Percentiles rank a stretch among this genome's conserved stretches.
Evolutionary conservation across 805 yeast genomes (phyloP).

Genomic region (Ogataea degrootiae): DNA sequence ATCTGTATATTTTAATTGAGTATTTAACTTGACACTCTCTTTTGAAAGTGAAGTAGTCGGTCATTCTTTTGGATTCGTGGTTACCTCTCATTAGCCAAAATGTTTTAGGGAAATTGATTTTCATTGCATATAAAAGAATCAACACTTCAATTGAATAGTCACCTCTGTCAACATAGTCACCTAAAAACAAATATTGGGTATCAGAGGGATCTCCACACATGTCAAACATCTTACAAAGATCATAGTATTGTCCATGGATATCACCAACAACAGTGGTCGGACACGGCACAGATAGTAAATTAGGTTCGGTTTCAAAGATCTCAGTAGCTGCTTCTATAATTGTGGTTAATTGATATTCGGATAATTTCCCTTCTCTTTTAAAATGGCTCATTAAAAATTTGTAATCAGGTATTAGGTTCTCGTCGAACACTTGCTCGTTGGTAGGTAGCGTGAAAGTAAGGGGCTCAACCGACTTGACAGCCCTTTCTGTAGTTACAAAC

Average conservation of each 20-base stretch:
- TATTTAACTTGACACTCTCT: slow-evolving; percentile 88
- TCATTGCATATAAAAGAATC: slow-evolving; percentile 70
- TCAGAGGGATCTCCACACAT: slow-evolving; percentile 83
- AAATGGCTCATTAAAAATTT: slow-evolving; percentile 72
- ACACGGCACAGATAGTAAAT: slow-evolving; percentile 72
- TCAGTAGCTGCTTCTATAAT: slow-evolving; percentile 63
- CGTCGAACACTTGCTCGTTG: slow-evolving; percentile 61
- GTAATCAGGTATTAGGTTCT: slow-evolving; percentile 64
- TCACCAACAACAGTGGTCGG: slow-evolving; percentile 97
- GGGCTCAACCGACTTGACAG: slow-evolving; percentile 51
- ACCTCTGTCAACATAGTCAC: slow-evolving; percentile 96
- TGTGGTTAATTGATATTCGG: slow-evolving; percentile 60
- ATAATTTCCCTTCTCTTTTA: slow-evolving; percentile 71
- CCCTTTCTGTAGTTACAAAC: slow-evolving; percentile 51
- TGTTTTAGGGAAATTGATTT: slow-evolving; percentile 67
- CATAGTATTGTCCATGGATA: slow-evolving; percentile 94
- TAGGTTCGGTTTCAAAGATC: slow-evolving; percentile 67
- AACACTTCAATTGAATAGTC: slow-evolving; percentile 84
- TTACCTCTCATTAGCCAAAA: slow-evolving; percentile 87
- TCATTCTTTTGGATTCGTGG: slow-evolving; percentile 90
- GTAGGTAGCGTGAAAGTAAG: slow-evolving; percentile 63
- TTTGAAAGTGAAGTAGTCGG: slow-evolving; percentile 91
- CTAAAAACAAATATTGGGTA: slow-evolving; percentile 79
- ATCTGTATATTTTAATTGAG: slow-evolving; percentile 57
- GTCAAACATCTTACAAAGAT: slow-evolving; percentile 82